Conservation (phyloP, 257 asterid genomes). For the Linaria vulgaris region DNA sequence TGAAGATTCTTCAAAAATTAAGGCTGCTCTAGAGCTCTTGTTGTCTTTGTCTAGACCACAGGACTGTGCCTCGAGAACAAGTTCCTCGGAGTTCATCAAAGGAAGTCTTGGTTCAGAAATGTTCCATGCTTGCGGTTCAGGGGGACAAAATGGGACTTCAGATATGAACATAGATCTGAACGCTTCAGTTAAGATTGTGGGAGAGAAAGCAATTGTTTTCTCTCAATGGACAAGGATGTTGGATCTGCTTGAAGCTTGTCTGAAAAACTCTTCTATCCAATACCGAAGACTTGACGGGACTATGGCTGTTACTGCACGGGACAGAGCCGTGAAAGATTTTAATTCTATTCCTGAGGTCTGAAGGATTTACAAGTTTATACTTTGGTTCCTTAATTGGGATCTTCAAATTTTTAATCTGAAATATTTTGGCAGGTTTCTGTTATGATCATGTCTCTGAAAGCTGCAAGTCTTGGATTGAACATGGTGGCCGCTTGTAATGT, state of each 20-base stretch:
- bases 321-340: slow-evolving; percentile 92
- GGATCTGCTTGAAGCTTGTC: slow-evolving; percentile 83
- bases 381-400: slow-evolving; percentile 4
- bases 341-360: slow-evolving; percentile 86
- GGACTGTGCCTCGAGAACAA: slow-evolving; percentile 25
- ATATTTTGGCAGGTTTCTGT: slow-evolving; percentile 66
- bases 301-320: slow-evolving; percentile 85
- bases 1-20: slow-evolving; percentile 80
- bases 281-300: slow-evolving; percentile 98
- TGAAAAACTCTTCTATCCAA: slow-evolving; percentile 61
- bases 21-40: slow-evolving; percentile 77
- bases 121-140: slow-evolving; percentile 24
- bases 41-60: slow-evolving; percentile 49
- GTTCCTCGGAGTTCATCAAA: slow-evolving; percentile 31
- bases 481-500: slow-evolving; percentile 98
- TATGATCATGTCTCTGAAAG: slow-evolving; percentile 94
- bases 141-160: slow-evolving; percentile 24
- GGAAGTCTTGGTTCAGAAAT: slow-evolving; percentile 33
- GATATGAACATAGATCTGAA: slow-evolving; percentile 27
- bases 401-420: slow-evolving; percentile 14
- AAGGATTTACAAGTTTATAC: slow-evolving; percentile 15
- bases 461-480: slow-evolving; percentile 97
- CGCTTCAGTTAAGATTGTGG: slow-evolving; percentile 33
- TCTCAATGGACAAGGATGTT: slow-evolving; percentile 99
- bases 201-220: slow-evolving; percentile 93